Percentiles rank a stretch among this genome's conserved stretches.
Evolutionary conservation across 768 basidiomycete genomes (phyloP).

Genomic region (Mycena filopes): DNA sequence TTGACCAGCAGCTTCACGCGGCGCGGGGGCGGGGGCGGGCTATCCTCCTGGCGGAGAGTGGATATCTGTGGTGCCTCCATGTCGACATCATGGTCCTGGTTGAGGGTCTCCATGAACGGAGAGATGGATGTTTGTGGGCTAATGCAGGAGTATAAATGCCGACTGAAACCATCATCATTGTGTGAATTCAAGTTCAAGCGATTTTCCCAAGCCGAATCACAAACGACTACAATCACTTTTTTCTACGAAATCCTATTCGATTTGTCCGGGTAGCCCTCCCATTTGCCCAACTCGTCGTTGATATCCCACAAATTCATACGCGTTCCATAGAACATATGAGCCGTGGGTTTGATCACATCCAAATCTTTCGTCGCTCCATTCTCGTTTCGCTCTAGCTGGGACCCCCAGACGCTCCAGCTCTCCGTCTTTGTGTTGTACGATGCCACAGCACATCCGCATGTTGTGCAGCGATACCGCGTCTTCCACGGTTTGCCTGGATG

Average conservation of each 20-base stretch:
- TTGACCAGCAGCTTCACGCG: slow-evolving; percentile 63
- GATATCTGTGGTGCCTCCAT: slow-evolving; percentile 90
- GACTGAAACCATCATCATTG: neutral
- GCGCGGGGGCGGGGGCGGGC: slow-evolving; percentile 68
- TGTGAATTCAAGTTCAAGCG: neutral
- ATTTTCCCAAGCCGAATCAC: too few relatives aligned
- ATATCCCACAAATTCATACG: slow-evolving; percentile 68
- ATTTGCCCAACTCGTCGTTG: slow-evolving; percentile 66
- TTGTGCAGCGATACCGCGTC: slow-evolving; percentile 70
- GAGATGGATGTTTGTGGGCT: slow-evolving; percentile 13
- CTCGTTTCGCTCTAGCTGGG: slow-evolving; percentile 62
- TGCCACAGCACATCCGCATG: slow-evolving; percentile 65
- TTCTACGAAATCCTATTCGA: slow-evolving; percentile 12
- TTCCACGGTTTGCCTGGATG: slow-evolving; percentile 57
- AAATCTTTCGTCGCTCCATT: slow-evolving; percentile 61
- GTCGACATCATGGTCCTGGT: slow-evolving; percentile 59
- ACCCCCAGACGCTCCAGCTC: slow-evolving; percentile 69
- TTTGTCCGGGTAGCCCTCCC: slow-evolving; percentile 67
- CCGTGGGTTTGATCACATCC: slow-evolving; percentile 69
- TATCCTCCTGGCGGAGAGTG: slow-evolving; percentile 76
- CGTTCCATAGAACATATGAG: slow-evolving; percentile 75
- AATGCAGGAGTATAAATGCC: neutral
- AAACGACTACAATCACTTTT: neutral
- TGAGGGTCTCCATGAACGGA: slow-evolving; percentile 38
- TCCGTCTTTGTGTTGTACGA: slow-evolving; percentile 61